A percentile compares a stretch with the other conserved stretches of the same genome.
These are phyloP conservation scores for Myxozyma neglecta DNA, from an alignment of 805 yeast genomes.

Conservation along the genomic window DNA sequence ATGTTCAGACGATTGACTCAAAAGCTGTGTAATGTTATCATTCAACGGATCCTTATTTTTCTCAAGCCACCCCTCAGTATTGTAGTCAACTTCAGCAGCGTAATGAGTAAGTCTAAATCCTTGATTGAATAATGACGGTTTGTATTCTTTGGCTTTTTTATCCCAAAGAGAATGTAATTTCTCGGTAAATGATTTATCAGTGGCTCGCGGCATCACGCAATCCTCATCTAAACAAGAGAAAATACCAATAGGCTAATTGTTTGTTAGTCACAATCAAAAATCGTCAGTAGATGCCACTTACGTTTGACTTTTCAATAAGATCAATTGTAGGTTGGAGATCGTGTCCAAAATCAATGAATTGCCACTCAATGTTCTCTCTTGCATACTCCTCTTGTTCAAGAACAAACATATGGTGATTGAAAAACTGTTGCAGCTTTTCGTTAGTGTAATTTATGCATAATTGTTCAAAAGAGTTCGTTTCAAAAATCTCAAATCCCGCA, in stretches of 20 bases:
- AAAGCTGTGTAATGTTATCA: slow-evolving; percentile 64
- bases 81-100: slow-evolving; percentile 95
- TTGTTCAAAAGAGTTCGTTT: slow-evolving; percentile 93
- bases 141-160: slow-evolving; percentile 55
- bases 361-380: slow-evolving; percentile 91
- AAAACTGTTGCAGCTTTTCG: slow-evolving; percentile 95
- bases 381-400: slow-evolving; percentile 97
- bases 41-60: slow-evolving; percentile 92
- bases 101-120: slow-evolving; percentile 88
- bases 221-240: slow-evolving; percentile 90
- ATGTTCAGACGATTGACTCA: slow-evolving; percentile 56
- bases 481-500: slow-evolving; percentile 96
- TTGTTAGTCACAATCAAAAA: neutral
- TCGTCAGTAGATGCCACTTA: neutral
- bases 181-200: slow-evolving; percentile 78
- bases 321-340: slow-evolving; percentile 94
- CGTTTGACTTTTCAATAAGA: slow-evolving; percentile 68
- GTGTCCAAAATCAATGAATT: slow-evolving; percentile 88
- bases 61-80: slow-evolving; percentile 88
- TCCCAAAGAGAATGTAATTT: slow-evolving; percentile 70
- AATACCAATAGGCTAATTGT: slow-evolving; percentile 66
- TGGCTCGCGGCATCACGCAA: slow-evolving; percentile 88
- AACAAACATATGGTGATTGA: slow-evolving; percentile 92
- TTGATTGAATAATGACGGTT: slow-evolving; percentile 67
- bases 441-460: slow-evolving; percentile 90